These are phyloP conservation scores for Trypanosoma avium DNA, from an alignment of 208 protist genomes.

Conservation along the genomic window DNA sequence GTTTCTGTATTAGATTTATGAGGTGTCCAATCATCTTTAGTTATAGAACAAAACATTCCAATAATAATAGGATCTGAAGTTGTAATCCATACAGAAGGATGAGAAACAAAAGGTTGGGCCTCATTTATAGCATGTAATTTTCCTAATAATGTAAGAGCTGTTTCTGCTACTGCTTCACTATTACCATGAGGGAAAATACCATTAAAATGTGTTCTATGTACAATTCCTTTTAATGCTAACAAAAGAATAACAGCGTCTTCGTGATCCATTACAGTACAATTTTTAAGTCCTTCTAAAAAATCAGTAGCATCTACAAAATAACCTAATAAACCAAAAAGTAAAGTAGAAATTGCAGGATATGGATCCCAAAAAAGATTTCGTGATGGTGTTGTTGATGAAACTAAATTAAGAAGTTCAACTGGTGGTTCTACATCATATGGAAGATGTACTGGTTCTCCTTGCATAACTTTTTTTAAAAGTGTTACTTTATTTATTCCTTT, in stretches of 20 bases:
- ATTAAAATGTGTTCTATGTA: constrained; percentile 65
- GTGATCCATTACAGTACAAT: constrained; percentile 34
- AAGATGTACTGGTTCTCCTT: constrained; percentile 8
- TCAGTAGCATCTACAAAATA: constrained; percentile 76
- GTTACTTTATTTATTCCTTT: not conserved
- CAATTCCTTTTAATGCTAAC: constrained; percentile 76
- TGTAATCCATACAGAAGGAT: constrained; percentile 61
- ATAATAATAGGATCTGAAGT: constrained; percentile 22
- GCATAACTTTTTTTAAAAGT: constrained; percentile 4
- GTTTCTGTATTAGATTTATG: not conserved
- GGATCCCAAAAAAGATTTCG: constrained; percentile 61
- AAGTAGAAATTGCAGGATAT: constrained; percentile 64
- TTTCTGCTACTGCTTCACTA: constrained; percentile 71
- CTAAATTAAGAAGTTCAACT: constrained; percentile 6
- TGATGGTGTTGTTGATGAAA: no score
- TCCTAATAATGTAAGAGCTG: constrained; percentile 53
- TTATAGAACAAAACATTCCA: constrained; percentile 27
- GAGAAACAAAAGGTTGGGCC: constrained; percentile 47
- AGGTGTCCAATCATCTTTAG: constrained; percentile 36
- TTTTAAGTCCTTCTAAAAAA: constrained; percentile 59
- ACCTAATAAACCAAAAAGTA: constrained; percentile 74
- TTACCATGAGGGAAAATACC: constrained; percentile 68
- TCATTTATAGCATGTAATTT: constrained; percentile 77
- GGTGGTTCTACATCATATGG: constrained; percentile 1
- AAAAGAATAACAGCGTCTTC: constrained; percentile 55